These are phyloP conservation scores for Nemania sp. DNA, from an alignment of 2,329 filamentous ascomycete genomes.

Conservation along the genomic window DNA sequence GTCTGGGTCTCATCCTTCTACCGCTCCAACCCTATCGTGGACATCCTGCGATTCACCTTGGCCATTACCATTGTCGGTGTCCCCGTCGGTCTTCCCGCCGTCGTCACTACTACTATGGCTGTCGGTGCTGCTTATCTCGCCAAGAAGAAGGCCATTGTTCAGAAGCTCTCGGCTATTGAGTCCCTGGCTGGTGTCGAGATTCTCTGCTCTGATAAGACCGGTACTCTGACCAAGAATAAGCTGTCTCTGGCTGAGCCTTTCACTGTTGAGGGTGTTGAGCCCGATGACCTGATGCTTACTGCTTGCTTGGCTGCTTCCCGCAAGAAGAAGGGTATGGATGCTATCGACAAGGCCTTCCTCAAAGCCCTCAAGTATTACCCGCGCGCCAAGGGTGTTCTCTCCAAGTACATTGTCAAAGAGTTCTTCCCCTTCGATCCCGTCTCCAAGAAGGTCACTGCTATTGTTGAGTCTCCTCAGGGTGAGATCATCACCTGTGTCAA, in stretches of 20 bases:
- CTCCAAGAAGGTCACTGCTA: slow-evolving; percentile 86
- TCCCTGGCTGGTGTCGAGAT: slow-evolving; percentile 92
- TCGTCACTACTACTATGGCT: slow-evolving; percentile 94
- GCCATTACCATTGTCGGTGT: slow-evolving; percentile 92
- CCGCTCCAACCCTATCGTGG: slow-evolving; percentile 78
- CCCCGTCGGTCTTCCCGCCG: slow-evolving; percentile 88
- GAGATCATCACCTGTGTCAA: slow-evolving; percentile 89
- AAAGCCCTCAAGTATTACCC: slow-evolving; percentile 84
- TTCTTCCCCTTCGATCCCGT: slow-evolving; percentile 92
- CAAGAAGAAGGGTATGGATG: slow-evolving; percentile 95
- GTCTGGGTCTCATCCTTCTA: slow-evolving; percentile 91
- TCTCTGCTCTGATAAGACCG: slow-evolving; percentile 93
- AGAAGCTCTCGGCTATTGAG: slow-evolving; percentile 91
- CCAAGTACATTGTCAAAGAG: slow-evolving; percentile 82
- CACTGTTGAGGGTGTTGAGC: slow-evolving; percentile 79
- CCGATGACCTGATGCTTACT: slow-evolving; percentile 89
- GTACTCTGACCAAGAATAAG: slow-evolving; percentile 93
- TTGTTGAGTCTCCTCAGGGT: slow-evolving; percentile 82
- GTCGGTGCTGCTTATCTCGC: slow-evolving; percentile 90
- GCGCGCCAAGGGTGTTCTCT: slow-evolving; percentile 76
- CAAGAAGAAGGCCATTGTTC: slow-evolving; percentile 91
- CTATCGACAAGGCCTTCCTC: slow-evolving; percentile 93
- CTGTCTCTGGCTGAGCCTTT: slow-evolving; percentile 84
- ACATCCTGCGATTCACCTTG: slow-evolving; percentile 81
- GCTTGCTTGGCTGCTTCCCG: slow-evolving; percentile 87